Base-by-base conservation (phyloP, 2,329 filamentous ascomycete species). In the Alternaria arbusti region DNA sequence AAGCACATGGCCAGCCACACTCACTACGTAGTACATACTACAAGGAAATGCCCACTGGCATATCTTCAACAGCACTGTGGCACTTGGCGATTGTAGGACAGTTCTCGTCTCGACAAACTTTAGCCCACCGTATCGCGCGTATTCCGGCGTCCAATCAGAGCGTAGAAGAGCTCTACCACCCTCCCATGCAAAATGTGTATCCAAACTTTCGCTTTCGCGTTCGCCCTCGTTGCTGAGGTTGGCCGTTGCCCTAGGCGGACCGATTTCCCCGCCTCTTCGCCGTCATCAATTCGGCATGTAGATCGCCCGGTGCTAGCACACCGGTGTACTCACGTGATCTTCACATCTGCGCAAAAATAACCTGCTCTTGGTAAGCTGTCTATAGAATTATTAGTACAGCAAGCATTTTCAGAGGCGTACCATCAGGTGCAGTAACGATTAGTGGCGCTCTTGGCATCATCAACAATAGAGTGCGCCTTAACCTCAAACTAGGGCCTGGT, bases 331-430 rank as follows among this genome's bases (percentile, higher is more conserved):
- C 32, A 36, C 32, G 32, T 36, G 32, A 36, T 36, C 8, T 10
- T 36, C 8, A 10, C 32, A n/a, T 36, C 15, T 36, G 32, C 32
- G 32, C 15, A 36, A 36, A 3, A n/a, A 36, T 36, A 36, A n/a
- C 7, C 15, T 2, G 4, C 32, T 9, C 32, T 36, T 36, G 32
- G 32, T 36, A 5, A 36, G 32, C 32, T 3, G 0, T 36, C 8
- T 36, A n/a, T 36, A 5, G 3, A 36, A n/a, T n/a, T 1, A 1
- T 2, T 36, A 4, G 32, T 36, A 36, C 32, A 1, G 32, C 32
- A 36, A n/a, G 32, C 32, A n/a, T 36, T 8, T n/a, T 15, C 0
- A 10, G 1, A n/a, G 15, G 0, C 15, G 2, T n/a, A 36, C 0
- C 1, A n/a, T 36, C 32, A 1, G 15, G 15, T 36, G 15, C 2